Percentiles rank a stretch among this genome's conserved stretches.
Evolutionary conservation across 495 filamentous ascomycete species (phyloP).

Genomic region (Mytilinidion resinicola): DNA sequence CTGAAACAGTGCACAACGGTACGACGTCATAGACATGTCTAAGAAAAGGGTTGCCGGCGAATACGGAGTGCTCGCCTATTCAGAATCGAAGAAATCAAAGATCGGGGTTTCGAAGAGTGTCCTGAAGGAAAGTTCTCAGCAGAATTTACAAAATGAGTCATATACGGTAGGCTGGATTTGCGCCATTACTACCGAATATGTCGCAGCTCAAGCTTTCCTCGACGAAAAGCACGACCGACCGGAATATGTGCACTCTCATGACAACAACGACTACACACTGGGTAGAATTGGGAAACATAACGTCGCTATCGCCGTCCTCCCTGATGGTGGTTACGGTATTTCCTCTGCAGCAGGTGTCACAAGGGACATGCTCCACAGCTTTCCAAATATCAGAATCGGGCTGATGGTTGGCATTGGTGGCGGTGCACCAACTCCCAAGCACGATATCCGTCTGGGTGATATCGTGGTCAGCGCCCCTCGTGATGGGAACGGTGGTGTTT

Average conservation of each 20-base stretch:
- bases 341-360: conserved; percentile 14
- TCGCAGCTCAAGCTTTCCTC: conserved; percentile 35
- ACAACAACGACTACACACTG: conserved; percentile 37
- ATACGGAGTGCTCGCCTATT: too few relatives aligned
- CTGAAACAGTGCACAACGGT: too few relatives aligned
- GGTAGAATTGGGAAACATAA: conserved; percentile 36
- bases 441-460: conserved; percentile 24
- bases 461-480: conserved; percentile 23
- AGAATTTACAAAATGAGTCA: too few relatives aligned
- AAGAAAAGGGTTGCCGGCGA: too few relatives aligned
- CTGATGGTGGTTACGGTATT: conserved; percentile 20
- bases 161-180: conserved; percentile 41
- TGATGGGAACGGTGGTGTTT: conserved; percentile 21
- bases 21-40: too few relatives aligned
- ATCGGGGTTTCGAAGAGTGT: too few relatives aligned
- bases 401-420: conserved; percentile 20
- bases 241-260: conserved; percentile 24
- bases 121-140: too few relatives aligned
- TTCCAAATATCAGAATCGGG: conserved; percentile 12
- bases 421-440: conserved; percentile 11
- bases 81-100: too few relatives aligned
- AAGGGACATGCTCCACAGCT: conserved; percentile 12
- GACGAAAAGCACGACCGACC: conserved; percentile 31
- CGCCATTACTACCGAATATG: conserved; percentile 32
- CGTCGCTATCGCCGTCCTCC: conserved; percentile 34